phyloP scores from a whole-genome alignment of 2,329 filamentous ascomycete genomes.

The Apiospora arundinis region DNA sequence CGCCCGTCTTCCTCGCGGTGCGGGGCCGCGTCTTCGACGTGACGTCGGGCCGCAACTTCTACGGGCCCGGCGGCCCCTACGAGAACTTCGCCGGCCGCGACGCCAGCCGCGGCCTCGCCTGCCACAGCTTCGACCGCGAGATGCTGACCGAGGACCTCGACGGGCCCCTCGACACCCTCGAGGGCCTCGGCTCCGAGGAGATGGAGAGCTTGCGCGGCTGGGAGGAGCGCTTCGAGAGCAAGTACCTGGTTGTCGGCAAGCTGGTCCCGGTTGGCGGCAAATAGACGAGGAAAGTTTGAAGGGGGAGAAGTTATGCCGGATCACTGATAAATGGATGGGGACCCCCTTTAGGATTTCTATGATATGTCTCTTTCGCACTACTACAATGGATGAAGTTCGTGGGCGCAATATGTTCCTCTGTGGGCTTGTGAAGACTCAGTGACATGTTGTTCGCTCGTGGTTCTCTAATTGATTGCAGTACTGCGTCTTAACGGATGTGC shows the following conservation, averaged over 20 bases:
- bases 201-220: constrained; percentile 85
- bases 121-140: constrained; percentile 90
- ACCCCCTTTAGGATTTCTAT: neutral
- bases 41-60: constrained; percentile 85
- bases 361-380: neutral
- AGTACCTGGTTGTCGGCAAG: constrained; percentile 93
- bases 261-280: constrained; percentile 66
- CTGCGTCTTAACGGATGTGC: no score
- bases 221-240: constrained; percentile 92
- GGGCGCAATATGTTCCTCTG: neutral
- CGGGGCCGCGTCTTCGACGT: constrained; percentile 93
- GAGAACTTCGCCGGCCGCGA: constrained; percentile 95
- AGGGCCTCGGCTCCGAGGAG: constrained; percentile 75
- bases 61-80: constrained; percentile 94
- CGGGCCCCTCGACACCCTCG: constrained; percentile 78
- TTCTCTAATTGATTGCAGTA: neutral
- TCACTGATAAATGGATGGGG: neutral
- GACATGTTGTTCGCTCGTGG: neutral
- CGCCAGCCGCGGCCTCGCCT: constrained; percentile 85
- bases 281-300: neutral
- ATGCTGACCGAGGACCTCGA: constrained; percentile 94
- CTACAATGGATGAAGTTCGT: neutral
- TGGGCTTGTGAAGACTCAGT: neutral
- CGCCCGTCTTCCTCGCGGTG: constrained; percentile 88
- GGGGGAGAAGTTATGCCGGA: neutral